Evolutionary conservation across 2,329 filamentous ascomycete genomes (phyloP).

Genomic region (Ramichloridium luteum): DNA sequence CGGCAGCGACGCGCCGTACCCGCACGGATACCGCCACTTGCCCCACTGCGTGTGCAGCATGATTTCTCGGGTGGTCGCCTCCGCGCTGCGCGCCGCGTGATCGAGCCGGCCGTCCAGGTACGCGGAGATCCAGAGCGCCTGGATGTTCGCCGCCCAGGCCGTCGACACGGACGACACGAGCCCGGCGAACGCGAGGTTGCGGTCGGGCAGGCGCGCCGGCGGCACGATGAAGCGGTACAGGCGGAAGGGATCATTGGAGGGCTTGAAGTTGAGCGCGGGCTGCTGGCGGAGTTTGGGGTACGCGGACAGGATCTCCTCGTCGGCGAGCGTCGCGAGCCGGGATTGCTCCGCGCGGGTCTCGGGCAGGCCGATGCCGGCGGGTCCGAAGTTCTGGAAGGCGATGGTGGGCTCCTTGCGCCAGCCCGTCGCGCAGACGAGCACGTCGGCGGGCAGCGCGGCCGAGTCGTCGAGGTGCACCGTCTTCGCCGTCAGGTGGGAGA

Average conservation of each 20-base stretch:
- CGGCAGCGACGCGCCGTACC: constrained; percentile 49
- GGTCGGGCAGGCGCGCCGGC: constrained; percentile 20
- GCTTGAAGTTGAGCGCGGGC: constrained; percentile 15
- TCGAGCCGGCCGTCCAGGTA: constrained; percentile 47
- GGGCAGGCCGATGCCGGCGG: constrained; percentile 17
- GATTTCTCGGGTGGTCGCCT: constrained; percentile 32
- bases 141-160: constrained; percentile 27
- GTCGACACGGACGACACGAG: constrained; percentile 28
- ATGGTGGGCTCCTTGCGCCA: constrained; percentile 43
- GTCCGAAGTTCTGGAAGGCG: constrained; percentile 40
- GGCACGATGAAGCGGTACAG: constrained; percentile 36
- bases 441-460: constrained; percentile 40
- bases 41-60: constrained; percentile 57
- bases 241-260: constrained; percentile 20
- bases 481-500: constrained; percentile 30
- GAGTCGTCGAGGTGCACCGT: constrained; percentile 44
- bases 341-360: constrained; percentile 23
- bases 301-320: constrained; percentile 39
- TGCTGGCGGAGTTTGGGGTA: constrained; percentile 41
- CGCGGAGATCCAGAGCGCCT: constrained; percentile 42
- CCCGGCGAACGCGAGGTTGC: constrained; percentile 31
- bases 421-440: constrained; percentile 45
- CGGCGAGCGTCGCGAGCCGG: constrained; percentile 31
- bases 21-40: constrained; percentile 55
- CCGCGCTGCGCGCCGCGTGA: constrained; percentile 18